phyloP scores from a whole-genome alignment of 495 filamentous ascomycete genomes.

The Ramalina intermedia region DNA sequence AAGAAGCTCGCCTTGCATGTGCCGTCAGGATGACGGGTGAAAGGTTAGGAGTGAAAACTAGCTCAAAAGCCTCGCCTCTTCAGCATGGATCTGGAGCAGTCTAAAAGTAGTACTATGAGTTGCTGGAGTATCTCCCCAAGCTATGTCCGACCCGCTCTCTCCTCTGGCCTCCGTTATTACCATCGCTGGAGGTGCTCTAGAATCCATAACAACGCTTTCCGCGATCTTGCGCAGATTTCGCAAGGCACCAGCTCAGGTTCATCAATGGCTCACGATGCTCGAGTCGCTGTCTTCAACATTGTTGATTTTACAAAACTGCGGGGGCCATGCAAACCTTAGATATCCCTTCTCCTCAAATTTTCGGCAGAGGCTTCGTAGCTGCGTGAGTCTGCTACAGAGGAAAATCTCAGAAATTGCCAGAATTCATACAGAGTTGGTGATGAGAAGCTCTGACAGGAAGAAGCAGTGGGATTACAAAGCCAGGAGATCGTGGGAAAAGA shows the following conservation, averaged over 20 bases:
- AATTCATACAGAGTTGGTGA: slow-evolving; percentile 2
- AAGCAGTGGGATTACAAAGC: slow-evolving; percentile 2
- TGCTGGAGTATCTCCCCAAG: background rate
- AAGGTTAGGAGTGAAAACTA: background rate
- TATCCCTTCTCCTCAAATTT: slow-evolving; percentile 3
- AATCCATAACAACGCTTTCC: slow-evolving; percentile 2
- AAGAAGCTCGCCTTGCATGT: background rate
- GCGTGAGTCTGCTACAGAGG: slow-evolving; percentile 1
- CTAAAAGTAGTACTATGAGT: background rate
- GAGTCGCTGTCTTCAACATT: slow-evolving; percentile 6
- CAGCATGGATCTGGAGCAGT: background rate
- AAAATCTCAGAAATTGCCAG: background rate
- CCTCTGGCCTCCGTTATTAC: slow-evolving; percentile 4
- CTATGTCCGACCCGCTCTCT: slow-evolving; percentile 6
- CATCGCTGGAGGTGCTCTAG: slow-evolving; percentile 6
- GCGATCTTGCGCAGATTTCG: slow-evolving; percentile 5
- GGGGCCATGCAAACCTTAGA: background rate
- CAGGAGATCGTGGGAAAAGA: slow-evolving; percentile 9
- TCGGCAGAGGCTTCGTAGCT: slow-evolving; percentile 7
- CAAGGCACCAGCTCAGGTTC: slow-evolving; percentile 3
- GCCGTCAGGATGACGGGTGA: background rate
- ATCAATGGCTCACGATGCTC: slow-evolving; percentile 3
- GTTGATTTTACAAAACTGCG: slow-evolving; percentile 2
- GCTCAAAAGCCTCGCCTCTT: background rate
- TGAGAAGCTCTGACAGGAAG: background rate